Percentiles rank a stretch among this genome's conserved stretches.
Conservation (phyloP, 2,329 filamentous ascomycete genomes). For the Zarea fungicola region DNA sequence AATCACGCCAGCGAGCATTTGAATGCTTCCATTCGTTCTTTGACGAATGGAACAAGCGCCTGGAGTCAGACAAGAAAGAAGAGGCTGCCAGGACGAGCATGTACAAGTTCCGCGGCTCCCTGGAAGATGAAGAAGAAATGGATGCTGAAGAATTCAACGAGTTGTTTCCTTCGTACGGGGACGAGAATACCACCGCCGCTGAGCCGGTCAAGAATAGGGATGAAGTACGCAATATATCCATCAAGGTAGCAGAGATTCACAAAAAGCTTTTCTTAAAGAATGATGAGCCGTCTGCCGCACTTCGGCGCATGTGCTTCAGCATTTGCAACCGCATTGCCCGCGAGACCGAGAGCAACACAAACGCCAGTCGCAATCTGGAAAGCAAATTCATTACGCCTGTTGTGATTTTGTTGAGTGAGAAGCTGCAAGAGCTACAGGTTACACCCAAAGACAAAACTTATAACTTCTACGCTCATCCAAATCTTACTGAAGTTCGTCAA, state of each 20-base stretch:
- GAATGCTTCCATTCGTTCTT: slow-evolving; percentile 69
- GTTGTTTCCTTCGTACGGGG: slow-evolving; percentile 78
- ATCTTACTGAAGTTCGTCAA: slow-evolving; percentile 68
- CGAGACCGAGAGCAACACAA: slow-evolving; percentile 24
- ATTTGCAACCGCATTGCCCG: slow-evolving; percentile 34
- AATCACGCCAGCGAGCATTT: slow-evolving; percentile 52
- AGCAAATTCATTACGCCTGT: slow-evolving; percentile 60
- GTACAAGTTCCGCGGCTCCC: slow-evolving; percentile 76
- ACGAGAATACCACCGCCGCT: slow-evolving; percentile 40
- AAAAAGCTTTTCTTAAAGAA: slow-evolving; percentile 44
- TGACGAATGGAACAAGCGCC: slow-evolving; percentile 70
- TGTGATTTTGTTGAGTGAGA: slow-evolving; percentile 60
- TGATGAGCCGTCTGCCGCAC: slow-evolving; percentile 34
- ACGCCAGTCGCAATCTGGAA: slow-evolving; percentile 35
- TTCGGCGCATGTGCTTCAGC: slow-evolving; percentile 40
- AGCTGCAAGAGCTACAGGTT: slow-evolving; percentile 39
- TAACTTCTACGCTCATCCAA: slow-evolving; percentile 86
- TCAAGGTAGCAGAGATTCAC: slow-evolving; percentile 59
- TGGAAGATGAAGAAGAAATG: slow-evolving; percentile 69
- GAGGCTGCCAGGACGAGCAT: slow-evolving; percentile 69
- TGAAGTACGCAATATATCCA: slow-evolving; percentile 49
- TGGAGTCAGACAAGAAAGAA: slow-evolving; percentile 70
- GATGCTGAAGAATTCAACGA: slow-evolving; percentile 70
- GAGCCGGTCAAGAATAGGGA: slow-evolving; percentile 28
- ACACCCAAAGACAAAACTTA: slow-evolving; percentile 44